Evolutionary conservation across 768 basidiomycete species (phyloP).

Genomic region (Rickenella mellea): DNA sequence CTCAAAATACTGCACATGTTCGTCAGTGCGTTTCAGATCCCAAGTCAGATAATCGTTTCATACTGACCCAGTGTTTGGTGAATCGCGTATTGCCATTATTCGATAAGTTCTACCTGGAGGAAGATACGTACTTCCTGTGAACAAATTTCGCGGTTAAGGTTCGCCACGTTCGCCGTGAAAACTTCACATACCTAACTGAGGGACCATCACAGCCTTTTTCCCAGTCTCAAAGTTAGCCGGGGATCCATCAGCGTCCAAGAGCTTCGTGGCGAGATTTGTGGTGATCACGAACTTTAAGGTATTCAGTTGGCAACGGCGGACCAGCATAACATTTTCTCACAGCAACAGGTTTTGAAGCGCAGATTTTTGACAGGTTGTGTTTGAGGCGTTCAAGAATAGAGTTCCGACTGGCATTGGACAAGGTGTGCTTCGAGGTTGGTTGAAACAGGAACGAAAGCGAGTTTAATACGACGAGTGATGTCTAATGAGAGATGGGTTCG

Average conservation of each 20-base stretch:
- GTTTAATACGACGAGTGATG: constrained; percentile 52
- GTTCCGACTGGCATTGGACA: constrained; percentile 28
- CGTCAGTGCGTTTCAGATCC: neutral
- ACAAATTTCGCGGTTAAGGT: neutral
- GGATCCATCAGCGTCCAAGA: constrained; percentile 54
- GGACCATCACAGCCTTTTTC: constrained; percentile 53
- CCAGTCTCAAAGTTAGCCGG: constrained; percentile 59
- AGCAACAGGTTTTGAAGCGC: constrained; percentile 37
- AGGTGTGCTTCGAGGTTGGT: constrained; percentile 24
- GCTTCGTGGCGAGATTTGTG: constrained; percentile 61
- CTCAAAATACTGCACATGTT: neutral
- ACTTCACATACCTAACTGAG: constrained; percentile 46
- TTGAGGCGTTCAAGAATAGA: constrained; percentile 43
- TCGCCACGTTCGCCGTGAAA: neutral
- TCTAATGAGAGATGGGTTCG: constrained; percentile 23
- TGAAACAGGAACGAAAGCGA: constrained; percentile 66
- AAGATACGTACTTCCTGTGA: neutral
- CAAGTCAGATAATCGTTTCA: neutral
- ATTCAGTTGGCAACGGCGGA: neutral
- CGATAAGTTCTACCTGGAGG: neutral
- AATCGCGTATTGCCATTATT: neutral
- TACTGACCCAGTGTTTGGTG: neutral
- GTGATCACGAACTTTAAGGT: constrained; percentile 42
- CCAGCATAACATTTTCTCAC: constrained; percentile 23
- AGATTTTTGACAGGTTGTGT: constrained; percentile 40